These are phyloP conservation scores for Coemansia sp. DNA, from an alignment of 192 early-diverging fungal species.

Conservation along the genomic window DNA sequence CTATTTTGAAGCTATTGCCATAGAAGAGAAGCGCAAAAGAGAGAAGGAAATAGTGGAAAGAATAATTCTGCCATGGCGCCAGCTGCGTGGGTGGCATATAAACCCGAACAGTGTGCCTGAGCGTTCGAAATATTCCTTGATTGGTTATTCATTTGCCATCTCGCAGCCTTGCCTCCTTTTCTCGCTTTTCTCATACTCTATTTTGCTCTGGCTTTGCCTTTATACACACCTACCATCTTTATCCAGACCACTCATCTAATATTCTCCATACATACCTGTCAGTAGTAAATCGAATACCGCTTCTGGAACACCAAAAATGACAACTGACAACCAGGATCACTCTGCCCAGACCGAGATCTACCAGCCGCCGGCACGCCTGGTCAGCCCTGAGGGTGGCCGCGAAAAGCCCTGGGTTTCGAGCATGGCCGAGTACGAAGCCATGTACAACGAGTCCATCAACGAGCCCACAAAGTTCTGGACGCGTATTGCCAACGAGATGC, in stretches of 20 bases:
- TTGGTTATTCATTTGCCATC: too few species aligned
- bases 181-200: too few species aligned
- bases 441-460: conserved; percentile 78
- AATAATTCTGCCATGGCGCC: background rate
- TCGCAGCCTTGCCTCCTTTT: too few species aligned
- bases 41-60: too few species aligned
- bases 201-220: too few species aligned
- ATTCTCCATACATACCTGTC: too few species aligned
- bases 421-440: conserved; percentile 73
- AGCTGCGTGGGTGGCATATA: too few species aligned
- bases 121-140: too few species aligned
- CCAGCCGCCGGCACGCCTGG: conserved; percentile 64
- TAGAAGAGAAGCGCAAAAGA: background rate
- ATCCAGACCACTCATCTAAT: too few species aligned
- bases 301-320: conserved; percentile 19
- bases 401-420: conserved; percentile 68
- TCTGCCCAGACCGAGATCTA: conserved; percentile 25
- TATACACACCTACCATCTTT: too few species aligned
- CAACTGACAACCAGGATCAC: conserved; percentile 31
- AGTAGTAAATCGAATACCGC: background rate
- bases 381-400: conserved; percentile 45
- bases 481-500: conserved; percentile 73
- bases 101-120: too few species aligned
- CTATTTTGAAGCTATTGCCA: background rate
- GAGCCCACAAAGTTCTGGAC: conserved; percentile 83